These are phyloP conservation scores for Dissoconium aciculare DNA, from an alignment of 2,329 filamentous ascomycete species.

Conservation along the genomic window DNA sequence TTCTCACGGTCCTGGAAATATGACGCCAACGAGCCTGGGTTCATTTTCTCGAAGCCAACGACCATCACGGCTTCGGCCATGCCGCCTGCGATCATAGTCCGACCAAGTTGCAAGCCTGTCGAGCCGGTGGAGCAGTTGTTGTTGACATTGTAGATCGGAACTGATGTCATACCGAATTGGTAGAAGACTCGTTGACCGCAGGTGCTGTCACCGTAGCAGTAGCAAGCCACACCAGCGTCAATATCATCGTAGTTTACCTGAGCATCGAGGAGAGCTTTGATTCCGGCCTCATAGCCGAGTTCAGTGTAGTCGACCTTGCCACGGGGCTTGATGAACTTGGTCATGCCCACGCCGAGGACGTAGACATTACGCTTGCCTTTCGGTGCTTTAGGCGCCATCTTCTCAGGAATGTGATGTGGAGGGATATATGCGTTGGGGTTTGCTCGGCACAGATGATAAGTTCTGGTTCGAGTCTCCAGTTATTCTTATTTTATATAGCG, in stretches of 20 bases:
- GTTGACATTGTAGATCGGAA: slow-evolving; percentile 96
- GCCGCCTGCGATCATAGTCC: slow-evolving; percentile 64
- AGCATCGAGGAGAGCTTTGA: slow-evolving; percentile 70
- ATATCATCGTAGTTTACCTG: slow-evolving; percentile 95
- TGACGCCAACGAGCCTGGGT: slow-evolving; percentile 66
- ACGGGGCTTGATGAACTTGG: slow-evolving; percentile 95
- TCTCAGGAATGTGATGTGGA: too few relatives aligned
- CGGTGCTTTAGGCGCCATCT: slow-evolving; percentile 9
- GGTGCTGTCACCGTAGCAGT: slow-evolving; percentile 52
- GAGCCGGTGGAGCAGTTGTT: slow-evolving; percentile 98
- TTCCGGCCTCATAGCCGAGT: slow-evolving; percentile 79
- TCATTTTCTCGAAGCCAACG: slow-evolving; percentile 98
- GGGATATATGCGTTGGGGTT: too few relatives aligned
- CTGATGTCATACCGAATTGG: slow-evolving; percentile 93
- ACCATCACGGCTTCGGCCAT: slow-evolving; percentile 64
- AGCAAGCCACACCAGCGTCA: slow-evolving; percentile 89
- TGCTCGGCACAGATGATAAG: too few relatives aligned
- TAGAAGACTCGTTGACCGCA: slow-evolving; percentile 87
- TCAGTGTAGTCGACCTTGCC: slow-evolving; percentile 92
- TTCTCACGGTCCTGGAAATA: slow-evolving; percentile 77
- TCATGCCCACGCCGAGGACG: slow-evolving; percentile 95
- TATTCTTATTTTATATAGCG: too few relatives aligned
- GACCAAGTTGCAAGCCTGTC: slow-evolving; percentile 71
- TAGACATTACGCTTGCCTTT: slow-evolving; percentile 50
- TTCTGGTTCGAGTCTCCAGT: too few relatives aligned